Conservation (phyloP, 345 rosid genomes). For the Sisymbrium altissimum region DNA sequence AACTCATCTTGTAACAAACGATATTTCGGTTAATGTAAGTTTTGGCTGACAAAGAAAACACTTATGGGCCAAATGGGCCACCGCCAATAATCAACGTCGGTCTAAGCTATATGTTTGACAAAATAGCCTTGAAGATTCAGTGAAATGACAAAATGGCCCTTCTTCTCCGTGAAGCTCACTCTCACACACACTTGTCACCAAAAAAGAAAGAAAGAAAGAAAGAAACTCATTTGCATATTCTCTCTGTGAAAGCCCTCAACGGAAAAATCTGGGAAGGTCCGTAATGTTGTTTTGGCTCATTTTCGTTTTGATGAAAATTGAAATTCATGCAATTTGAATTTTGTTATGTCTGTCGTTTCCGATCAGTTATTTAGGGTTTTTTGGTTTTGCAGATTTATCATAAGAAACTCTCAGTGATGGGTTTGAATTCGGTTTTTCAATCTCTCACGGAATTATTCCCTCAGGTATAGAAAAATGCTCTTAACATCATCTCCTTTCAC, state of each 20-base stretch:
- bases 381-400: no score
- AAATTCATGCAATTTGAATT: neutral
- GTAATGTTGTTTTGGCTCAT: neutral
- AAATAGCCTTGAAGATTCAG: neutral
- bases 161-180: neutral
- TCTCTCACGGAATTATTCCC: slow-evolving; percentile 67
- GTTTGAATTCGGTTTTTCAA: slow-evolving; percentile 49
- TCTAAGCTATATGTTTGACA: neutral
- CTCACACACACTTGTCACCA: neutral
- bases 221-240: neutral
- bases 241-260: neutral
- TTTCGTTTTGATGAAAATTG: neutral
- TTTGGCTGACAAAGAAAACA: no score
- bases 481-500: neutral
- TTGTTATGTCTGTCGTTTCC: neutral
- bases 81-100: neutral
- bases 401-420: no score
- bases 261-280: slow-evolving; percentile 2
- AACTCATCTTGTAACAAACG: no score
- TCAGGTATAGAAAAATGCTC: slow-evolving; percentile 41
- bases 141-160: neutral
- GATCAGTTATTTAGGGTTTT: neutral
- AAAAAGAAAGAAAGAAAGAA: neutral
- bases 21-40: no score
- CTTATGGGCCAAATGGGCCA: neutral